Base-by-base conservation (phyloP, 2,329 filamentous ascomycete species). In the Shiraia bambusicola region DNA sequence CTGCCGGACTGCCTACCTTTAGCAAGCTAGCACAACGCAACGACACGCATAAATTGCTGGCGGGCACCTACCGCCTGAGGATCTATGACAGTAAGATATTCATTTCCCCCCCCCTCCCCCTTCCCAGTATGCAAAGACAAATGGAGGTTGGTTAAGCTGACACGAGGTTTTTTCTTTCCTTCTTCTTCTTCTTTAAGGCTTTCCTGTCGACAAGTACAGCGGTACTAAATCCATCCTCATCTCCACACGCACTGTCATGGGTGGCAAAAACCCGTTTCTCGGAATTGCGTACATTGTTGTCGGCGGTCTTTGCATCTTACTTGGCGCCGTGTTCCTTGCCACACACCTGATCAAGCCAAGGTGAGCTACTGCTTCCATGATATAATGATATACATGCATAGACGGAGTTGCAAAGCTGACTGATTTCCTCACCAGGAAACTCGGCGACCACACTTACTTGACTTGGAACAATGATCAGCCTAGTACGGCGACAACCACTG, bases 211-310 rank as follows among this genome's bases (percentile, higher is more conserved):
- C 22, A 71, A 81, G 35, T 97, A 92, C 66, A 83, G 85, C 54
- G 92, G 92, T 54, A 93, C 84, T 25, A 97, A 97, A 72, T 88
- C 87, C 26, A 85, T 97, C 47, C 76, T 96, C 39, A 84, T 97
- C 59, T 91, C 88, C 30, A 96, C 91, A 0, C 79, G 88, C 16
- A 95, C 89, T 12, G 86, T 95, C 47, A 91, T 98, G 78, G 93
- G 93, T 43, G 93, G 93, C 56, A 88, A 87, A 63, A 98, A 98
- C 67, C 86, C 88, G 17, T 97, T 96, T 77, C 80, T 97, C 37
- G 93, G 93, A 33, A 98, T 98, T 56, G 90, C 91, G 27, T 98
- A 97, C 70, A 78, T 97, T 19, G 89, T 95, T 12, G 89, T 98
- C 9, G 92, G 91, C 42, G 93, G 92, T 34, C 78, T 97, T 45